Base-by-base conservation (phyloP, 2,329 filamentous ascomycete species). In the Trichophyton verrucosum region DNA sequence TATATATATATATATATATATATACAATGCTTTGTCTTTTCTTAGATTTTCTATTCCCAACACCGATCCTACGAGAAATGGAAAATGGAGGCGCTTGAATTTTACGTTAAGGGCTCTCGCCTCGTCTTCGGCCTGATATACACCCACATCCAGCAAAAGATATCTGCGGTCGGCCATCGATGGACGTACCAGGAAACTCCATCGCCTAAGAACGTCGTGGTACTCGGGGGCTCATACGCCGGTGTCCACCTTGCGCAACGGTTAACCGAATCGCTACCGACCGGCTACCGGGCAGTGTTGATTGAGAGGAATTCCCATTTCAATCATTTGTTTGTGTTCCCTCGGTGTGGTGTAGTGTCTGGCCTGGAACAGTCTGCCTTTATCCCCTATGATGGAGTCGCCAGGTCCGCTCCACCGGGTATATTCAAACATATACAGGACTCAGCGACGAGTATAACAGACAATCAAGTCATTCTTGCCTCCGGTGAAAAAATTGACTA, bases 281-380 rank as follows among this genome's bases (percentile, higher is more conserved):
- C 76, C 0, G 71, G 77, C 80, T 83, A 79, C 68, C 75, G 76
- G 1, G 78, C 84, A 2, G 71, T 85, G 0, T 72, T 86, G 3
- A 67, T 86, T 27, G 83, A 86, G 69, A 80, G 78, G 51, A 82
- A 83, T 67, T 78, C 76, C 2, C 82, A 85, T 68, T 82, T 85
- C 68, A 79, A 85, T 63, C 83, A 82, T 65, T 80, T 80, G 0
- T 86, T 82, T 76, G 77, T 80, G 11, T 76, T 86, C 42, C 83
- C 84, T 0, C 77, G 83, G 3, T 84, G 81, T 67, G 80, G 77
- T 42, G 82, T 85, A 11, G 73, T 81, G 3, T 70, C 75, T 17
- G 78, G 77, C 17, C 78, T 82, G 51, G 82, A 85, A 63, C 69
- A 80, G 60, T 81, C 81, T 65, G 81, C 81, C 0, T 85, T 86